Evolutionary conservation across 2,329 filamentous ascomycete genomes (phyloP).

Genomic region (Herpotrichia juniperi): DNA sequence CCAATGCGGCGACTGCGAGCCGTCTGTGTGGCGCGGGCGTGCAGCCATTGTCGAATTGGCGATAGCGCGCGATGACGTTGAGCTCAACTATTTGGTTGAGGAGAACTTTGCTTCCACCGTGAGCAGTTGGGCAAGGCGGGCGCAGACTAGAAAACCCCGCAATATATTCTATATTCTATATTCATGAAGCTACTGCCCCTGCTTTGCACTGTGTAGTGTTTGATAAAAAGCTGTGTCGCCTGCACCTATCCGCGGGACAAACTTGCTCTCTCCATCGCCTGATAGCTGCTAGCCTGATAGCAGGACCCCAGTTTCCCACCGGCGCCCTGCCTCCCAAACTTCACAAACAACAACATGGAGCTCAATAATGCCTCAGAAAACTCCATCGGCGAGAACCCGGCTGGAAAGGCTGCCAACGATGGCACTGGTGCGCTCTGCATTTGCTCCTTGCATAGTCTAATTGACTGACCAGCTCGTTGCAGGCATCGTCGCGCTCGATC

Average conservation of each 20-base stretch:
- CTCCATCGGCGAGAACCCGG: conserved; percentile 51
- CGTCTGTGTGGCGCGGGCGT: conserved; percentile 12
- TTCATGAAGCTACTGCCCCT: conserved; percentile 12
- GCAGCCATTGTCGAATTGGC: conserved; percentile 23
- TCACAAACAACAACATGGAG: conserved; percentile 36
- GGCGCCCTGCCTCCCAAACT: conserved; percentile 8
- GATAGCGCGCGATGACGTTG: conserved; percentile 37
- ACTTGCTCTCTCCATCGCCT: neutral
- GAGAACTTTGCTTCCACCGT: conserved; percentile 19
- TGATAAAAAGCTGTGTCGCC: conserved; percentile 2
- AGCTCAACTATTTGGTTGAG: conserved; percentile 36
- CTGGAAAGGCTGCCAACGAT: conserved; percentile 65
- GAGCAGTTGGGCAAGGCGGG: conserved; percentile 25
- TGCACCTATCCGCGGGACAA: neutral
- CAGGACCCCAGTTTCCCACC: conserved; percentile 1
- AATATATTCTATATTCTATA: too few species aligned
- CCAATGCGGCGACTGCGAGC: too few species aligned
- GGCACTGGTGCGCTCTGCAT: conserved; percentile 68
- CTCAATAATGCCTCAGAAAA: conserved; percentile 54
- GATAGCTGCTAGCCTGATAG: conserved; percentile 3
- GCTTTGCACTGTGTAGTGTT: conserved; percentile 2
- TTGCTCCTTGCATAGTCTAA: conserved; percentile 1
- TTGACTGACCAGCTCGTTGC: conserved; percentile 29
- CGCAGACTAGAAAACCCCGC: conserved; percentile 27
- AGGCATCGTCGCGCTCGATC: conserved; percentile 89